Percentiles rank a stretch among this genome's conserved stretches.
Conservation (phyloP, 805 yeast species). For the Ogataea trehalophila region DNA sequence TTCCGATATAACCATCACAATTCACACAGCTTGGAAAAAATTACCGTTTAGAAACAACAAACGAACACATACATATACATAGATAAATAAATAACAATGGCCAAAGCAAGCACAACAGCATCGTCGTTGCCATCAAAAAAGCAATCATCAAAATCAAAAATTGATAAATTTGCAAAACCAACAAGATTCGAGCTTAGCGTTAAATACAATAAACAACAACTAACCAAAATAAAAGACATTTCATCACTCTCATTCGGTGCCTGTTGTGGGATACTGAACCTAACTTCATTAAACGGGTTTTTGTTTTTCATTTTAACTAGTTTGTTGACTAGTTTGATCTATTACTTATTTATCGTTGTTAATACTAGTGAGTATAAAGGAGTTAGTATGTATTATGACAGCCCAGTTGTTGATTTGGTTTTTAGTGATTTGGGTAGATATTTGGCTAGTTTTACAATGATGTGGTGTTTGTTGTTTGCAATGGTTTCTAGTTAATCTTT, state of each 20-base stretch:
- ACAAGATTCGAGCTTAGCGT: slow-evolving; percentile 15
- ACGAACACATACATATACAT: too few relatives aligned
- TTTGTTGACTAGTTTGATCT: slow-evolving; percentile 29
- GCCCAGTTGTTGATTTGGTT: slow-evolving; percentile 37
- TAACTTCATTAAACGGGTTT: slow-evolving; percentile 47
- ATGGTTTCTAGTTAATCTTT: slow-evolving; percentile 28
- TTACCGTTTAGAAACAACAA: too few relatives aligned
- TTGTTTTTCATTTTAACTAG: slow-evolving; percentile 36
- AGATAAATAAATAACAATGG: background rate
- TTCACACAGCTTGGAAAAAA: too few relatives aligned
- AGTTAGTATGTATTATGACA: slow-evolving; percentile 35
- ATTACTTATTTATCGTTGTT: slow-evolving; percentile 26
- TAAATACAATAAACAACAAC: slow-evolving; percentile 14
- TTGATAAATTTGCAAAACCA: slow-evolving; percentile 7
- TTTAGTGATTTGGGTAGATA: slow-evolving; percentile 42
- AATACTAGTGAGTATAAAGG: slow-evolving; percentile 21
- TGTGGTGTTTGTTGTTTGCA: slow-evolving; percentile 55
- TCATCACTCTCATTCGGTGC: slow-evolving; percentile 46
- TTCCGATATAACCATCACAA: too few relatives aligned
- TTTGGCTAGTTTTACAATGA: slow-evolving; percentile 47
- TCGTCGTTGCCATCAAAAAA: background rate
- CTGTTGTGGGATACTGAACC: slow-evolving; percentile 49
- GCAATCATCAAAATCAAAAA: background rate
- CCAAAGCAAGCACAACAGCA: background rate
- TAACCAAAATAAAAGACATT: slow-evolving; percentile 33